These are phyloP conservation scores for Neurospora sp. DNA, from an alignment of 495 filamentous ascomycete species.

Conservation along the genomic window DNA sequence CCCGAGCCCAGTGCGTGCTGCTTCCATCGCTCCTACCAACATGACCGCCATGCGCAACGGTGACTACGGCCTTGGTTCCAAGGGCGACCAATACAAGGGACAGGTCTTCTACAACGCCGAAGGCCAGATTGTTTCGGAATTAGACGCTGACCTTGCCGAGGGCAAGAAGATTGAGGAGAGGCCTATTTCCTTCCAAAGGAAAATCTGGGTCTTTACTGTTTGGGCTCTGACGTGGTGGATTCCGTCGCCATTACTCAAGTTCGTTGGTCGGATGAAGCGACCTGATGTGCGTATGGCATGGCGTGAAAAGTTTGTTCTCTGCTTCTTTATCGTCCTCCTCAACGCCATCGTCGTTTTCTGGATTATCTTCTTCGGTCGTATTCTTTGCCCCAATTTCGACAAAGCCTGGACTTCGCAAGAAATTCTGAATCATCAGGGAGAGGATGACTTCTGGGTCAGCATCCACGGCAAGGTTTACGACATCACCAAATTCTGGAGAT, in stretches of 20 bases:
- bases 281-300: constrained; percentile 96
- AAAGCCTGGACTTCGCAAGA: constrained; percentile 77
- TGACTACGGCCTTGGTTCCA: constrained; percentile 78
- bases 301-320: constrained; percentile 85
- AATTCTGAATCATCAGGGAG: constrained; percentile 57
- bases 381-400: constrained; percentile 85
- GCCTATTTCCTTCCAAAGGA: constrained; percentile 50
- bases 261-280: constrained; percentile 88
- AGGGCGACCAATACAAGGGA: constrained; percentile 70
- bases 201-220: constrained; percentile 67
- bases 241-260: constrained; percentile 71
- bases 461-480: constrained; percentile 88
- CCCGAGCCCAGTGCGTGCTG: constrained; percentile 39
- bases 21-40: constrained; percentile 63
- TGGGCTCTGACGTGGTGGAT: constrained; percentile 94
- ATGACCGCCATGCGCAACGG: constrained; percentile 63
- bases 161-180: constrained; percentile 66
- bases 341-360: constrained; percentile 85
- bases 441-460: constrained; percentile 78
- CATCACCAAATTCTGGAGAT: constrained; percentile 73
- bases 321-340: constrained; percentile 67
- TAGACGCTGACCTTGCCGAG: constrained; percentile 68
- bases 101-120: constrained; percentile 60
- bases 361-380: constrained; percentile 74
- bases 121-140: constrained; percentile 39